These are phyloP conservation scores for Salix arbutifolia DNA, from an alignment of 345 rosid species.

Conservation along the genomic window DNA sequence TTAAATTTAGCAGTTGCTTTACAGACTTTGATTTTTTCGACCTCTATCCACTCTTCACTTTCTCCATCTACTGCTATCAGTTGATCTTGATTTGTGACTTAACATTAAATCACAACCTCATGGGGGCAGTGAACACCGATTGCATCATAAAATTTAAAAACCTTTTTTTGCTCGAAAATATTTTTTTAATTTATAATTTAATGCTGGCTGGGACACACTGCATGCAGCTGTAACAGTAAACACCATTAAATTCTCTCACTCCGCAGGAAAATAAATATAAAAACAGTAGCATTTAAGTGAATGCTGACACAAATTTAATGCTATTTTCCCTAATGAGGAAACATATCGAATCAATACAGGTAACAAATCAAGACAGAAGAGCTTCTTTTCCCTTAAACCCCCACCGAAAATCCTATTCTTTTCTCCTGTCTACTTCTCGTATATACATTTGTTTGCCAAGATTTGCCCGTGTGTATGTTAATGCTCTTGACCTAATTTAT, in stretches of 20 bases:
- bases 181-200: too few relatives aligned
- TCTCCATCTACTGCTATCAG: background rate
- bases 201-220: background rate
- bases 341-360: background rate
- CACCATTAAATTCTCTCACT: background rate
- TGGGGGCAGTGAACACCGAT: background rate
- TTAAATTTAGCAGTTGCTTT: background rate
- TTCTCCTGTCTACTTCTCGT: too few relatives aligned
- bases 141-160: background rate
- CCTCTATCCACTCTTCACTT: background rate
- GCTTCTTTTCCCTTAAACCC: background rate
- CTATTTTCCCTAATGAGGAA: background rate
- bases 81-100: background rate
- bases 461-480: background rate
- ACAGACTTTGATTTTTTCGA: background rate
- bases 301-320: background rate
- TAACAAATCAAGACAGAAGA: background rate
- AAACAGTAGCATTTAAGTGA: constrained; percentile 1
- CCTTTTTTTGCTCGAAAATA: too few relatives aligned
- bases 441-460: background rate
- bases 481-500: background rate
- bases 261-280: background rate
- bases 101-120: background rate
- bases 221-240: background rate
- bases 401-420: background rate